phyloP scores from a whole-genome alignment of 208 protist species.

The Porcisia hertigi region DNA sequence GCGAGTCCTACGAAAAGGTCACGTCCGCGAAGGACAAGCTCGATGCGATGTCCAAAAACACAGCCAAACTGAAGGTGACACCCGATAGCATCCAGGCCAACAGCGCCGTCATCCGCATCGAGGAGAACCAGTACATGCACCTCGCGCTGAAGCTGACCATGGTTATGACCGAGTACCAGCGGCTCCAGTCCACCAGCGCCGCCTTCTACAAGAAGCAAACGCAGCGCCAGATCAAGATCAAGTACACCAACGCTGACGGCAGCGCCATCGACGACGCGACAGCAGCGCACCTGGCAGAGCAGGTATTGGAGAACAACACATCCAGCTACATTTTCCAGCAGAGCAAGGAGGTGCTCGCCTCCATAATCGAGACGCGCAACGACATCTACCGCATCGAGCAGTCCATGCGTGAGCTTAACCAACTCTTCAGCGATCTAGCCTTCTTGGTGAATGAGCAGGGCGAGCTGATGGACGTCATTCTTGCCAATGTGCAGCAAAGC shows the following conservation, averaged over 20 bases:
- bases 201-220: constrained; percentile 76
- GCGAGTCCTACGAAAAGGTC: constrained; percentile 43
- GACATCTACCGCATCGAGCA: constrained; percentile 91
- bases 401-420: constrained; percentile 85
- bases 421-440: constrained; percentile 89
- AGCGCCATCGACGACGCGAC: constrained; percentile 72
- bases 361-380: constrained; percentile 86
- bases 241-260: constrained; percentile 84
- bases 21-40: constrained; percentile 51
- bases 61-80: constrained; percentile 65
- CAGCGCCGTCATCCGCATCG: constrained; percentile 81
- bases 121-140: constrained; percentile 83
- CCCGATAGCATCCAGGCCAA: constrained; percentile 59
- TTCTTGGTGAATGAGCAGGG: constrained; percentile 89
- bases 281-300: constrained; percentile 68
- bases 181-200: constrained; percentile 60
- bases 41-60: constrained; percentile 59
- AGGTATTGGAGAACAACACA: constrained; percentile 80
- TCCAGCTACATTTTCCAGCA: constrained; percentile 88
- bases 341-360: constrained; percentile 83
- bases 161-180: constrained; percentile 68
- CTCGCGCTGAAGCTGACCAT: constrained; percentile 50
- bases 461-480: constrained; percentile 85
- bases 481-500: constrained; percentile 68
- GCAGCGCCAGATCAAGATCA: constrained; percentile 91